Base-by-base conservation (phyloP, 306 rosid genomes). In the Lupinus albus region DNA sequence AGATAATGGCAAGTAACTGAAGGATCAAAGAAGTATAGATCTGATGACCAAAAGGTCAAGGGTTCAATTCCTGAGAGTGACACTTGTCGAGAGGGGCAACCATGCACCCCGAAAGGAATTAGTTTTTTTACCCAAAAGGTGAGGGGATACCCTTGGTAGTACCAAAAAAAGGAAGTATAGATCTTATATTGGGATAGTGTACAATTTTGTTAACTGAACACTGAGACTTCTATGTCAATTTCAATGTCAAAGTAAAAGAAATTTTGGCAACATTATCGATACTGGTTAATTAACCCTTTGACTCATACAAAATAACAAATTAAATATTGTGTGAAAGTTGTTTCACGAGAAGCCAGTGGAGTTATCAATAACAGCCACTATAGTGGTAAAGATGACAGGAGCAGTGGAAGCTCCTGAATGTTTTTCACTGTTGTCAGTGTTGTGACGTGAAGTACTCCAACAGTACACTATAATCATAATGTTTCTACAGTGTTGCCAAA, bases 151-250 rank as follows among this genome's bases (percentile, higher is more conserved):
- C n/a, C n/a, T n/a, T n/a, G n/a, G n/a, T n/a, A n/a, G n/a, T n/a
- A n/a, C n/a, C n/a, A n/a, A n/a, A n/a, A n/a, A n/a, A n/a, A n/a
- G 3, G 49, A 71, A 36, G 32, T 6, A 12, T 5, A 36, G 58
- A 56, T 15, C 14, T 9, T 48, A 21, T 44, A 33, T 47, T 32
- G 11, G 21, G 28, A 25, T 33, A 11, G 11, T 11, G 8, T 58
- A 35, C 47, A 50, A 5, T 67, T 52, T 5, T 51, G 36, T 48
- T 14, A 35, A 17, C 72, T 35, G 17, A 20, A 53, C 38, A 71
- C 13, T 2, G 11, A 7, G 38, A 59, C 18, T 47, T 71, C 35
- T 17, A 42, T 12, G 35, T 33, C 59, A n/a, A 59, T 35, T 48
- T 60, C 42, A 59, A 13, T 15, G 59, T 47, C 50, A 44, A 41